Percentiles rank a stretch among this genome's conserved stretches.
Evolutionary conservation across 225 moss, liverwort and hornwort species (phyloP).

Genomic region (Ulota crispa): DNA sequence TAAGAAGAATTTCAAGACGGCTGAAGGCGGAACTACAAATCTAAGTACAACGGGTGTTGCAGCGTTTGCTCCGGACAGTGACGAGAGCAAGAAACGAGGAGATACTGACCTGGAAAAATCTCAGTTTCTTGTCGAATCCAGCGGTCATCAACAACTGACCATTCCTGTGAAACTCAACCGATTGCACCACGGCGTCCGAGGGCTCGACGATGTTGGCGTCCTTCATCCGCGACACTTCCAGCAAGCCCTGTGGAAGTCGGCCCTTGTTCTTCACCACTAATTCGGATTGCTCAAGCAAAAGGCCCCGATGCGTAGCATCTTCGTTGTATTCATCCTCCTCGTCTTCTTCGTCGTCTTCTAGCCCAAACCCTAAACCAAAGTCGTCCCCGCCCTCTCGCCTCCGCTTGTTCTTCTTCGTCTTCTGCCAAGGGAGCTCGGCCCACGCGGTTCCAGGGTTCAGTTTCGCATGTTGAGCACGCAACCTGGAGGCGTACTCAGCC

Average conservation of each 20-base stretch:
- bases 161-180: slow-evolving; percentile 91
- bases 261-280: slow-evolving; percentile 71
- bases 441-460: slow-evolving; percentile 74
- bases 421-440: slow-evolving; percentile 87
- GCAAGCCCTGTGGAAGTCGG: slow-evolving; percentile 73
- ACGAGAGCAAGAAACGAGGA: neutral
- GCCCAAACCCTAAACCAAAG: slow-evolving; percentile 50
- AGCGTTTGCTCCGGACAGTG: neutral
- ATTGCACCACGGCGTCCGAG: slow-evolving; percentile 76
- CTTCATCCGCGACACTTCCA: slow-evolving; percentile 73
- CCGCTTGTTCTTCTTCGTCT: slow-evolving; percentile 42
- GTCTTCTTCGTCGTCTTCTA: slow-evolving; percentile 40
- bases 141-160: slow-evolving; percentile 89
- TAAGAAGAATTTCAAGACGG: neutral
- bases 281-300: slow-evolving; percentile 60
- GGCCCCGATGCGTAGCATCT: neutral
- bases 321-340: slow-evolving; percentile 27
- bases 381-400: slow-evolving; percentile 29
- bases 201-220: slow-evolving; percentile 82
- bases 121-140: slow-evolving; percentile 83
- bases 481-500: slow-evolving; percentile 64
- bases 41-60: neutral
- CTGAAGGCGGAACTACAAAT: neutral
- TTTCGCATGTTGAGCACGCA: slow-evolving; percentile 79
- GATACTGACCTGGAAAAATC: slow-evolving; percentile 82